Base-by-base conservation (phyloP, 176 grass and related monocot genomes). In the Puya raimondii region DNA sequence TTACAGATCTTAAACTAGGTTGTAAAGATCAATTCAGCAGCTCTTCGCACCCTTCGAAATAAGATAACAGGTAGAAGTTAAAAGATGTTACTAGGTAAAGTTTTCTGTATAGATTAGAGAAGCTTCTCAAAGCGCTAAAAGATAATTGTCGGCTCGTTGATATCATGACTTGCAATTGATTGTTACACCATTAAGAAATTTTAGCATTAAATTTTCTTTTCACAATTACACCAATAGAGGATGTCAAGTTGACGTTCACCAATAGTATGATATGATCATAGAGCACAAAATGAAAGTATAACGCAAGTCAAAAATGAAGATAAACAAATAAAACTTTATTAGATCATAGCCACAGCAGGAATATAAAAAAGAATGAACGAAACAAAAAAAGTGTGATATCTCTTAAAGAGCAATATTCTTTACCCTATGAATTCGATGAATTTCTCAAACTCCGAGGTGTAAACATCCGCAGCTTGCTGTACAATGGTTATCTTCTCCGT, bases 401-500 rank as follows among this genome's bases (percentile, higher is more conserved):
- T 42, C 48, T 25, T 16, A 69, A 18, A 33, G 61, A 59, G 16
- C 64, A 53, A 63, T 9, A 42, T 8, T 72, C 53, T 52, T 81
- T 87, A 99, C 94, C 94, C 83, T 26, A 99, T 99, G 74, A 99
- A 99, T 72, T 74, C 14, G 70, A 80, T 89, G 66, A 86, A 93
- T 63, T 91, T 91, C 69, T 85, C 82, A 50, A 93, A 80, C 76
- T 99, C 94, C 61, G 81, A 78, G 0, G 72, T 84, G 75, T 99
- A 99, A 22, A 81, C 66, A 71, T 66, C 21, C 22, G 83, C 90
- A 78, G 94, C 87, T 85, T 84, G 77, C 71, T 91, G 74, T 80
- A 93, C 65, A 25, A 80, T 73, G 68, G 66, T 82, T 74, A 91
- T 42, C 17, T 80, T 80, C 78, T 84, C 87, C 85, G 59, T 70